Percentiles rank a stretch among this genome's conserved stretches.
These are phyloP conservation scores for Kodamaea arcana DNA, from an alignment of 1,139 yeast species.

Conservation along the genomic window DNA sequence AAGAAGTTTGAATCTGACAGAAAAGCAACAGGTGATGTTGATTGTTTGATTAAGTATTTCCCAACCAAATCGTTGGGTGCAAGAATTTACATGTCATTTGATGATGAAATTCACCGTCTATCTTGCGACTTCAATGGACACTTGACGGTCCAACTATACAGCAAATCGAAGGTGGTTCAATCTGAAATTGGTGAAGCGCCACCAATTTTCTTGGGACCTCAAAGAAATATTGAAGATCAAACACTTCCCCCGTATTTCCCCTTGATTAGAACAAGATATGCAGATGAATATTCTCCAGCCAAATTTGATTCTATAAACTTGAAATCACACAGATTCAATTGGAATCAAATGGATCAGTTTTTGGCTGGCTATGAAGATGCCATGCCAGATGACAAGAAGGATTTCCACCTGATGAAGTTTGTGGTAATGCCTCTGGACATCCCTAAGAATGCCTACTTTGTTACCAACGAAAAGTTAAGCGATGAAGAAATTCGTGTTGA, in stretches of 20 bases:
- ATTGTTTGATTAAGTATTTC: conserved; percentile 1
- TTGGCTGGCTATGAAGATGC: conserved; percentile 87
- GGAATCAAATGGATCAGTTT: conserved; percentile 90
- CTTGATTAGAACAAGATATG: conserved; percentile 74
- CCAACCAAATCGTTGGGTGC: conserved; percentile 43
- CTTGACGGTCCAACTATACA: conserved; percentile 74
- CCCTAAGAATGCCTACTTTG: conserved; percentile 51
- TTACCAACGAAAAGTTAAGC: conserved; percentile 57
- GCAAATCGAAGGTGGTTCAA: conserved; percentile 23
- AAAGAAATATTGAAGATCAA: background rate
- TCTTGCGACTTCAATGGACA: conserved; percentile 65
- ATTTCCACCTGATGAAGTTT: conserved; percentile 69
- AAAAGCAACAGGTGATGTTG: conserved; percentile 52
- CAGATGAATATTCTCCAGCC: conserved; percentile 59
- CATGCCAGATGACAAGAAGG: conserved; percentile 50
- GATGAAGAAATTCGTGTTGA: conserved; percentile 86
- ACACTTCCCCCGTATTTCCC: conserved; percentile 37
- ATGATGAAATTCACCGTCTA: conserved; percentile 81
- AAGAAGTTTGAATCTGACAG: conserved; percentile 60
- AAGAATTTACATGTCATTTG: conserved; percentile 68
- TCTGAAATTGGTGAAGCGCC: conserved; percentile 11
- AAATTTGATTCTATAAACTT: conserved; percentile 53
- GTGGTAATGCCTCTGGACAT: conserved; percentile 76
- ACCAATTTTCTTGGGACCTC: background rate
- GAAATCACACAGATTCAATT: conserved; percentile 58